Base-by-base conservation (phyloP, 331 rosid genomes). In the Acacia concinna region DNA sequence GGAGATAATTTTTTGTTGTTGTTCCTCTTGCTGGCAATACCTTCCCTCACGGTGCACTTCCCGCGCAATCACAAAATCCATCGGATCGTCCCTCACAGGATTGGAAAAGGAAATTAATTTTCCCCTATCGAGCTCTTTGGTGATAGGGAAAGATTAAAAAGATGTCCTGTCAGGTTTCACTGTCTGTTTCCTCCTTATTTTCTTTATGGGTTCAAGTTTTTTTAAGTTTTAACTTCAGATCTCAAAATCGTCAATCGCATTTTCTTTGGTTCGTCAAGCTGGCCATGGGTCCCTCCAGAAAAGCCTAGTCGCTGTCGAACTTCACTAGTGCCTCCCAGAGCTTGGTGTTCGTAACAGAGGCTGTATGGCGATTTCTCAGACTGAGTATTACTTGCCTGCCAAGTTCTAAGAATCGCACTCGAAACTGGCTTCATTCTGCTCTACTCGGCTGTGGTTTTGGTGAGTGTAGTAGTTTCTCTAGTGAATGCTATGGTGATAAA, bases 381-480 rank as follows among this genome's bases (percentile, higher is more conserved):
- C 17, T 27, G 31, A n/a, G 60, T 43, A 4, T 67, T 72, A 64
- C 66, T 78, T 86, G 86, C 49, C 68, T 65, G 49, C 41, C 68
- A 82, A 54, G 80, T 46, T 75, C 79, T 74, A 81, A 69, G 73
- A 75, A 73, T 74, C 85, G 79, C 44, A 43, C 62, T 32, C 59
- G 21, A 46, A 46, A 43, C 30, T 54, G 8, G 43, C 68, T 78
- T 54, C 81, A 74, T 59, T 77, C 70, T 17, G 64, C 74, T 80
- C 65, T 17, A 57, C 77, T 80, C 80, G 76, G 3, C 35, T 84
- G 37, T 76, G 84, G 31, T 78, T 79, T 73, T 63, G 84, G 88
- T 88, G 85, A 76, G 78, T 79, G 9, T 63, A 69, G 77, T 81
- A 57, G 31, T 79, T 78, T 75, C 37, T 59, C 6, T 46, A 35